Percentiles rank a stretch among this genome's conserved stretches.
Conservation (phyloP, 139 green algal genomes). For the Micractinium sp. region DNA sequence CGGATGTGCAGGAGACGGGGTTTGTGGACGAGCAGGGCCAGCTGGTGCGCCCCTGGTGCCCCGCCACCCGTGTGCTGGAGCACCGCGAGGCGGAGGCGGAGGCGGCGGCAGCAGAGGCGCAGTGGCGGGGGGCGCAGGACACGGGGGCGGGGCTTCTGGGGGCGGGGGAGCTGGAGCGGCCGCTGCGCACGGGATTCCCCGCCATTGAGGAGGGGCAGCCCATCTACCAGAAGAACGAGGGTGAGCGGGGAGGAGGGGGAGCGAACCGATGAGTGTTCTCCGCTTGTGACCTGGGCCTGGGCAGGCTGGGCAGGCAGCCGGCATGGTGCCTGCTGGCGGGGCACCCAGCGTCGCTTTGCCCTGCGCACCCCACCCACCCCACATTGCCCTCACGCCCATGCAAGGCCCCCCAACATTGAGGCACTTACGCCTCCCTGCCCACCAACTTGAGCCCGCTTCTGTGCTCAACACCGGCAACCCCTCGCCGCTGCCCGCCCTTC, state of each 20-base stretch:
- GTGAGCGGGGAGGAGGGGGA: not conserved
- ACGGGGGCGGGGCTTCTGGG: not conserved
- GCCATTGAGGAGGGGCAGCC: constrained; percentile 48
- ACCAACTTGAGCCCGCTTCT: no score
- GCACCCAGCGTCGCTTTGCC: no score
- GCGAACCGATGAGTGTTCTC: no score
- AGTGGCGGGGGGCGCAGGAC: constrained; percentile 28
- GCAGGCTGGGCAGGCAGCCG: no score
- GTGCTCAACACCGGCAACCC: no score
- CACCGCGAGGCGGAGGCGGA: constrained; percentile 70
- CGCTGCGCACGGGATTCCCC: constrained; percentile 44
- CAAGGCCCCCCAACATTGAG: no score
- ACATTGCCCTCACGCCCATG: no score
- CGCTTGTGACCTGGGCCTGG: not conserved
- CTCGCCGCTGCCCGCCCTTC: no score
- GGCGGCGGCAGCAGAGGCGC: constrained; percentile 58
- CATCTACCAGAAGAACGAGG: constrained; percentile 81
- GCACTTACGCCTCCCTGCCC: no score
- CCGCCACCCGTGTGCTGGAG: constrained; percentile 82
- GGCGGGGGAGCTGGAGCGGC: not conserved
- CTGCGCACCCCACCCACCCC: no score
- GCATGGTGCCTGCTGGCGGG: no score
- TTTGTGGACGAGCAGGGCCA: constrained; percentile 72
- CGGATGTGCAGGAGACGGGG: constrained; percentile 56
- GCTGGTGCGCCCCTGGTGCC: constrained; percentile 82